Base-by-base conservation (phyloP, 2,329 filamentous ascomycete species). In the Thermochaetoides dissita region DNA sequence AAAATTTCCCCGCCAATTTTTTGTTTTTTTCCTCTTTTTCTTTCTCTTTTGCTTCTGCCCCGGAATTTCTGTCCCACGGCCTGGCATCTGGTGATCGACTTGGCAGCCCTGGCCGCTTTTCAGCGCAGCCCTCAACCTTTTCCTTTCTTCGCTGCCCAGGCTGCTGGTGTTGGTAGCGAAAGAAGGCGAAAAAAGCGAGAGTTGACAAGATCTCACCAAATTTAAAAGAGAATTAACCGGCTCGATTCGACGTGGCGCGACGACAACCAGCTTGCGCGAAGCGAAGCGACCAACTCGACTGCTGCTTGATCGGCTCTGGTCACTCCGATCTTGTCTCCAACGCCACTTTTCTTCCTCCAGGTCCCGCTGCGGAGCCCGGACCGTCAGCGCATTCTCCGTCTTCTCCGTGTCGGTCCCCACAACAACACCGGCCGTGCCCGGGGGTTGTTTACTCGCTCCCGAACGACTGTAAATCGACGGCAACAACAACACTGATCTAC, bases 1-100 rank as follows among this genome's bases (percentile, higher is more conserved):
- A 37, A 46, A 17, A 44, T 37, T 37, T 46, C 39, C 41, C 40
- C 29, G 44, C 42, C n/a, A 10, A 37, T 36, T 38, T 39, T 40
- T 40, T 43, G 35, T 38, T 34, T 33, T 10, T 41, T 37, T 10
- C 31, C 36, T 32, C 43, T 29, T 31, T 40, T n/a, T 29, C 29
- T 35, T 10, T 11, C 17, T n/a, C 34, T 24, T 24, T 24, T 24
- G 17, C 17, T 3, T 5, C 17, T 24, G 17, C 17, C 17, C 17
- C 17, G 17, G 17, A 24, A 24, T 5, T 24, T 5, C 17, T 24
- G 17, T 24, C 17, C 17, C 17, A 24, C 17, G 17, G 17, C 5
- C 17, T 24, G 5, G 5, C 17, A 24, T 24, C 17, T 24, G 17
- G 17, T 24, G 17, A 24, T 24, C 17, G 17, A 24, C 17, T 24